Base-by-base conservation (phyloP, 2,329 filamentous ascomycete species). In the Fusarium sarcochroum region DNA sequence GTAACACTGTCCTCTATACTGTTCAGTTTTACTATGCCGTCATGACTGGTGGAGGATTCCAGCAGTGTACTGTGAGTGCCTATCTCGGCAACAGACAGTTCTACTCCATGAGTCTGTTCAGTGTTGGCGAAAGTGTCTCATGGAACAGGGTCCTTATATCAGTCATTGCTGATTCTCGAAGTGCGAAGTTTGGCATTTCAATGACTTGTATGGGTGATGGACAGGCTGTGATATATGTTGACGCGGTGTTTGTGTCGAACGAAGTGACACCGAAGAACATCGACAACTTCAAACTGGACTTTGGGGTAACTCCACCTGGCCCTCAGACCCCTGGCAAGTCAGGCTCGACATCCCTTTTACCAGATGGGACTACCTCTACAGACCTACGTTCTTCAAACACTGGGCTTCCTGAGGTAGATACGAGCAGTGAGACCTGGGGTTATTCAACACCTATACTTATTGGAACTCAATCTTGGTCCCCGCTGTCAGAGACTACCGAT, bases 191-290 rank as follows among this genome's bases (percentile, higher is more conserved):
- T 7, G 42, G 58, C 7, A 64, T 68, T 23, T 50, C 45, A 1
- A 40, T 65, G 15, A 44, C 21, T 13, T 68, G 65, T 13, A 20
- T n/a, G 0, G 54, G 50, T 1, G 44, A 18, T 11, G 65, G 64
- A 3, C 8, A 32, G 5, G 41, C 49, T 0, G 25, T 18, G 10
- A 46, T 68, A 1, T 51, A 65, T 10, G n/a, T 68, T 1, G 59
- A 68, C 25, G 57, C 59, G 2, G 30, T 68, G 5, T 68, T 68
- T 7, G 8, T 68, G 2, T 68, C 54, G 2, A 68, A 68, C 2
- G 14, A 68, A 7, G 64, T 68, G 1, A 68, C 59, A 0, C 42
- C 59, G 5, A 42, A 56, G 5, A 65, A 52, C 1, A 68, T 68
- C 5, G 50, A 65, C 5, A 17, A 45, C 3, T 59, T 61, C 10